These are phyloP conservation scores for Flaveria floridana DNA, from an alignment of 140 eudicot species.

Conservation along the genomic window DNA sequence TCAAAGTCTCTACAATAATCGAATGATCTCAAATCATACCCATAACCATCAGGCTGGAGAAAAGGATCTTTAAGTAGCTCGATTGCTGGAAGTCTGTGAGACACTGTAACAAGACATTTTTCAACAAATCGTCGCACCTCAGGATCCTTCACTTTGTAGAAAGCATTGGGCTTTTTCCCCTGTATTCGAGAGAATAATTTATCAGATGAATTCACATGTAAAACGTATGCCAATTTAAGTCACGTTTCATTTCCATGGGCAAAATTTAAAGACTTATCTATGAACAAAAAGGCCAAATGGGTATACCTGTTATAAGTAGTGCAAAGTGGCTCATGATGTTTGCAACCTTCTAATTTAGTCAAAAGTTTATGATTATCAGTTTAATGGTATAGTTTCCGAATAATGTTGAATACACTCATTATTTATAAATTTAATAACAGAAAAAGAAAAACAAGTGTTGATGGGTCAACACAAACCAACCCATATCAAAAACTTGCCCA, in stretches of 20 bases:
- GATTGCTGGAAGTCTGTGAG: constrained; percentile 63
- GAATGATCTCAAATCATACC: constrained; percentile 43
- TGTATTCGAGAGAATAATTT: constrained; percentile 22
- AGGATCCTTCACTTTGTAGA: constrained; percentile 76
- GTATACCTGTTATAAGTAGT: background rate
- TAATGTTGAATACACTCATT: background rate
- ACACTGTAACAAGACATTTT: constrained; percentile 78
- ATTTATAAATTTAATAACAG: background rate
- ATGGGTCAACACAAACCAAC: constrained; percentile 3
- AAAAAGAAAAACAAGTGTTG: background rate
- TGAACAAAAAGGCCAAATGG: too few species aligned
- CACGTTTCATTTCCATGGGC: background rate
- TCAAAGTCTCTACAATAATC: constrained; percentile 51
- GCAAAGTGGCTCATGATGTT: background rate
- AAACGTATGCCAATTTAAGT: background rate
- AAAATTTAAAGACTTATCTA: background rate
- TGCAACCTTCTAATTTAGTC: constrained; percentile 9
- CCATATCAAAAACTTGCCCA: background rate
- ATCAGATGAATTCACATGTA: background rate
- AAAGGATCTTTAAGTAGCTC: constrained; percentile 85
- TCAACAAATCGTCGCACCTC: constrained; percentile 70
- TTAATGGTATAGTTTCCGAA: background rate
- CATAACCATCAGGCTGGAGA: constrained; percentile 57
- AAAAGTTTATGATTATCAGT: background rate
- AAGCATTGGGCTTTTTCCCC: constrained; percentile 83